Conservation (phyloP, 306 rosid species). For the Trichosanthes truncata region DNA sequence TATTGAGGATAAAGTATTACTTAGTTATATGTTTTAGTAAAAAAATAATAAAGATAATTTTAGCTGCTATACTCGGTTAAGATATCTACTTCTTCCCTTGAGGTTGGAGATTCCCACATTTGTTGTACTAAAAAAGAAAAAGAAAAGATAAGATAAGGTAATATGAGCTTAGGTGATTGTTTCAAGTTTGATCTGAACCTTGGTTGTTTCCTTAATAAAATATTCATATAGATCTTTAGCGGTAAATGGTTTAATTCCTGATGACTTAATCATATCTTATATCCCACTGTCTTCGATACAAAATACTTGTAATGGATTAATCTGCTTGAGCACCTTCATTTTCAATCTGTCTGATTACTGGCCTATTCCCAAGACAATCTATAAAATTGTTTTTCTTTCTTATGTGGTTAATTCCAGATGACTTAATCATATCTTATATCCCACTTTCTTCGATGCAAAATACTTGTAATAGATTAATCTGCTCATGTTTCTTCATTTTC, state of each 20-base stretch:
- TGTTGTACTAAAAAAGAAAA: not conserved
- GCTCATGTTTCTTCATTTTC: not conserved
- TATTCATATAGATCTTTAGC: not conserved
- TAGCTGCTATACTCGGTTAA: not conserved
- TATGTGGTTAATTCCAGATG: conserved; percentile 6
- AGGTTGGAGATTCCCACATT: not conserved
- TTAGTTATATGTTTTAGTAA: not conserved
- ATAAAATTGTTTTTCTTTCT: conserved; percentile 1
- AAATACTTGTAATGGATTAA: too few relatives aligned
- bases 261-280: not conserved
- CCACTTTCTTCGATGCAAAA: not conserved
- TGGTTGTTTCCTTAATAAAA: not conserved
- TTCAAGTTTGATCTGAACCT: not conserved
- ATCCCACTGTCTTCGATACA: not conserved
- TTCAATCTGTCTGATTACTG: too few relatives aligned
- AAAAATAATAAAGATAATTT: not conserved
- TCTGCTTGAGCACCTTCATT: not conserved
- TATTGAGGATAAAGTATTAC: not conserved
- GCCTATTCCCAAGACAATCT: not conserved
- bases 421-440: not conserved
- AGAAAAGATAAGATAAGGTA: not conserved
- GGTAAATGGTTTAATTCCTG: not conserved
- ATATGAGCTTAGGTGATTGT: not conserved
- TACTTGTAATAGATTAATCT: not conserved
- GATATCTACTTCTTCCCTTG: not conserved